Evolutionary conservation across 2,329 filamentous ascomycete species (phyloP).

Genomic region (Furcasterigmium furcatum): DNA sequence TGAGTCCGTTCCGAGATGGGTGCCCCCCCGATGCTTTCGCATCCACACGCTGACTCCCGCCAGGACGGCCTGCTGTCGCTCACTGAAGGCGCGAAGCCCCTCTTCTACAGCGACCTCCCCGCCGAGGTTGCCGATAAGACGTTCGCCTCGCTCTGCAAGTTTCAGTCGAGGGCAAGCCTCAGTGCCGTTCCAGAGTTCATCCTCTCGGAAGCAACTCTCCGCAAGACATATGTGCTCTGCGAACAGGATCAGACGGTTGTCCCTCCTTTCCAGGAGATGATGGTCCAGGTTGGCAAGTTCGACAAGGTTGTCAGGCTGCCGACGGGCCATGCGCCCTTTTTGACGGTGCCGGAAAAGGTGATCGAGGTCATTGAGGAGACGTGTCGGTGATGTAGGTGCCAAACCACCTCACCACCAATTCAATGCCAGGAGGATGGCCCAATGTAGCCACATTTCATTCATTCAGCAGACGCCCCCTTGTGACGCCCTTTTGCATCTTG

Average conservation of each 20-base stretch:
- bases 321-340: not conserved
- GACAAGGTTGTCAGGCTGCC: not conserved
- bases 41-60: not conserved
- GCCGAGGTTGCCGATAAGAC: not conserved
- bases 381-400: not conserved
- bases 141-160: not conserved
- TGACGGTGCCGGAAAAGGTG: not conserved
- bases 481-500: too few species aligned
- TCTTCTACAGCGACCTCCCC: not conserved
- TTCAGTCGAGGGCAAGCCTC: not conserved
- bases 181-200: not conserved
- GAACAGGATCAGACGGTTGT: not conserved
- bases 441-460: too few species aligned
- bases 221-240: not conserved
- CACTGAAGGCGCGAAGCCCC: not conserved
- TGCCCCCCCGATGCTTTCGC: too few species aligned
- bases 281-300: not conserved
- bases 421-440: too few species aligned
- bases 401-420: too few species aligned
- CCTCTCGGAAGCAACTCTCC: not conserved
- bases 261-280: not conserved
- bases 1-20: not conserved
- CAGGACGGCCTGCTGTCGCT: not conserved
- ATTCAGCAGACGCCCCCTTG: too few species aligned
- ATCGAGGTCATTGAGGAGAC: constrained; percentile 20